Evolutionary conservation across 495 filamentous ascomycete species (phyloP).

Genomic region (Aspergillus olivimuriae): DNA sequence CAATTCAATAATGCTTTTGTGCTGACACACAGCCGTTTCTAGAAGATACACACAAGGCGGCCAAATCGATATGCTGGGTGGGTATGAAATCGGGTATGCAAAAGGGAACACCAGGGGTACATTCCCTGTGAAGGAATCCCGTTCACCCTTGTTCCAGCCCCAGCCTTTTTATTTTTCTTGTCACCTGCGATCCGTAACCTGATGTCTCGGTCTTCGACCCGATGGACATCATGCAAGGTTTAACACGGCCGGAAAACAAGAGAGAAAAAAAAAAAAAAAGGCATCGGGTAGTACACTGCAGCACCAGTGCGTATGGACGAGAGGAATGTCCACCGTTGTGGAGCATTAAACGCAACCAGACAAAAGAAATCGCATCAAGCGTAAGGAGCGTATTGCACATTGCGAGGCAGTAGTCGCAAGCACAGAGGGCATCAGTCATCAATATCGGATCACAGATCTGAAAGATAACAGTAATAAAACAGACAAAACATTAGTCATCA

Average conservation of each 20-base stretch:
- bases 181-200: too few species aligned
- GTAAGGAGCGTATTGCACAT: conserved; percentile 30
- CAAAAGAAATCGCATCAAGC: conserved; percentile 18
- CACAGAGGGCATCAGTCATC: conserved; percentile 30
- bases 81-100: conserved; percentile 7
- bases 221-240: neutral
- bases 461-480: conserved; percentile 6
- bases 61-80: conserved; percentile 4
- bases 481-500: conserved; percentile 35
- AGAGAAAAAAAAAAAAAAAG: neutral
- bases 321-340: conserved; percentile 7
- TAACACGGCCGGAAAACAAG: conserved; percentile 1
- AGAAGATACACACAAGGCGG: conserved; percentile 13
- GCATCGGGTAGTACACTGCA: conserved; percentile 4
- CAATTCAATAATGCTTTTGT: conserved; percentile 9
- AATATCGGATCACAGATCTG: conserved; percentile 16
- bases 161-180: too few species aligned
- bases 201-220: neutral
- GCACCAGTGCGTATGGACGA: conserved; percentile 9
- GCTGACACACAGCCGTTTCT: conserved; percentile 11
- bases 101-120: too few species aligned
- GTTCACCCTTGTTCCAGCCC: too few species aligned
- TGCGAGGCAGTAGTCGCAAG: conserved; percentile 39
- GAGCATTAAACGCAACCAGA: conserved; percentile 3
- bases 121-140: too few species aligned